Percentiles rank a stretch among this genome's conserved stretches.
Conservation (phyloP, 2,329 filamentous ascomycete species). For the Fusarium proliferatum region DNA sequence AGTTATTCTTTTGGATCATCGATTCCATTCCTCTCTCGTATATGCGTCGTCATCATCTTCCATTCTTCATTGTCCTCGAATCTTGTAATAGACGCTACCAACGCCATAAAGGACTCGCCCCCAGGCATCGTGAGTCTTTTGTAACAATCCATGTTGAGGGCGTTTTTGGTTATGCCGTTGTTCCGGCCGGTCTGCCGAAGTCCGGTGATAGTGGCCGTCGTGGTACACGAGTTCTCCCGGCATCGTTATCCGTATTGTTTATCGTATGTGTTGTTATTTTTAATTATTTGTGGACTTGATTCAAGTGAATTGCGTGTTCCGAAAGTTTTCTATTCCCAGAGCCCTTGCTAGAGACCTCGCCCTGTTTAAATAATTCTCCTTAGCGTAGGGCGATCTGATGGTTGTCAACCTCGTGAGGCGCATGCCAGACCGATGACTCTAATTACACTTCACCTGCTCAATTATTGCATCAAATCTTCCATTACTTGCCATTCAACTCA, state of each 20-base stretch:
- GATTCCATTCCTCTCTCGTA: constrained; percentile 23
- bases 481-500: constrained; percentile 20
- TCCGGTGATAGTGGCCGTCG: constrained; percentile 47
- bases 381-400: background rate
- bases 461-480: constrained; percentile 1
- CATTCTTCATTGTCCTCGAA: constrained; percentile 42
- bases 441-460: constrained; percentile 17
- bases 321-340: background rate
- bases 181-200: constrained; percentile 26
- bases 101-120: constrained; percentile 54
- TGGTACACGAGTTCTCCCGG: constrained; percentile 45
- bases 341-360: background rate
- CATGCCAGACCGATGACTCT: constrained; percentile 20
- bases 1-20: constrained; percentile 15
- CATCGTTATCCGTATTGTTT: constrained; percentile 27
- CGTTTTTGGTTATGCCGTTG: constrained; percentile 12
- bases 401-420: constrained; percentile 17
- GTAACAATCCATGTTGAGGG: constrained; percentile 42
- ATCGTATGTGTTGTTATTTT: constrained; percentile 4
- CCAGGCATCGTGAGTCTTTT: constrained; percentile 53
- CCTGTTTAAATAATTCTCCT: constrained; percentile 23
- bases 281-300: constrained; percentile 2
- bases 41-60: constrained; percentile 27
- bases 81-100: constrained; percentile 53
- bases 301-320: background rate